phyloP scores from a whole-genome alignment of 225 moss, liverwort and hornwort genomes.

The Pleurozium schreberi region DNA sequence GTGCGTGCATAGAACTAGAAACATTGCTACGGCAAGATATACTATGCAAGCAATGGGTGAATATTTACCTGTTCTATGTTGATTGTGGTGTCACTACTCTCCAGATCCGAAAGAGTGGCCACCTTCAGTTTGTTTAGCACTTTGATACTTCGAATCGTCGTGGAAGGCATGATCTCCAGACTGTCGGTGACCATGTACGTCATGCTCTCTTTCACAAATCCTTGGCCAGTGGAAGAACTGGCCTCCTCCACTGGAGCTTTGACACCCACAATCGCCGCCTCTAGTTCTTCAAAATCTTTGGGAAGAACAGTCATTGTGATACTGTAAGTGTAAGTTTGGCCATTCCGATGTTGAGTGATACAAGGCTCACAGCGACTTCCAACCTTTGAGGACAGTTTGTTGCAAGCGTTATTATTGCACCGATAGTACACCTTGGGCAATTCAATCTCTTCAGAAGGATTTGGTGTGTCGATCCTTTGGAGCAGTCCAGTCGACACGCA shows the following conservation, averaged over 20 bases:
- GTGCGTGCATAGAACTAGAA: no score
- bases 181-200: not conserved
- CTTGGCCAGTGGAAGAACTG: not conserved
- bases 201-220: not conserved
- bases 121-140: not conserved
- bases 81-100: not conserved
- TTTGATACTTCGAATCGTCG: not conserved
- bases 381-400: not conserved
- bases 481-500: not conserved
- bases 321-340: not conserved
- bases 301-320: not conserved
- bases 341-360: fast-evolving
- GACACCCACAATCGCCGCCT: not conserved
- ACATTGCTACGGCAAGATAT: not conserved
- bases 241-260: not conserved
- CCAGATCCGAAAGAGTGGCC: not conserved
- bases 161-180: not conserved
- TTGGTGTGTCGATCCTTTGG: not conserved
- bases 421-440: not conserved
- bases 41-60: no score
- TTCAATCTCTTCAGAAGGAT: not conserved
- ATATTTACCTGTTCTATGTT: not conserved
- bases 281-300: not conserved
- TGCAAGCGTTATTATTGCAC: not conserved
- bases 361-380: not conserved